These are phyloP conservation scores for Allium sativum DNA, from an alignment of 106 monocot genomes.

Conservation along the genomic window DNA sequence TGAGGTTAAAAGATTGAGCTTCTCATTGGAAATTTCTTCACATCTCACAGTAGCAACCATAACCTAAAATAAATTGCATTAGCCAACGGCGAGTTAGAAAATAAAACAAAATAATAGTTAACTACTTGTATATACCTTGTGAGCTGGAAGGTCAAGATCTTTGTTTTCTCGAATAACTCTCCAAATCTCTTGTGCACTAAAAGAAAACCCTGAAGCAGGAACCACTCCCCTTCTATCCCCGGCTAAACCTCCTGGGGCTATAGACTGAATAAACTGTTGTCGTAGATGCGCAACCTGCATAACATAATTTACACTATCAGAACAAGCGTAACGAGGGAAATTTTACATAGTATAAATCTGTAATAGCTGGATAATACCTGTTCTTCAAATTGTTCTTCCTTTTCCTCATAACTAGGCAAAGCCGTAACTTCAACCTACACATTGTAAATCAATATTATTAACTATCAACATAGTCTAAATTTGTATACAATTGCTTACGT, in stretches of 20 bases:
- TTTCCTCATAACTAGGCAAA: constrained; percentile 50
- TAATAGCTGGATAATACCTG: constrained; percentile 17
- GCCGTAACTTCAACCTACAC: constrained; percentile 39
- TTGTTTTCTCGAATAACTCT: constrained; percentile 56
- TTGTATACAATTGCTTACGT: constrained; percentile 21
- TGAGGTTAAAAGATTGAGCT: constrained; percentile 25
- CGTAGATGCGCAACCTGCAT: constrained; percentile 38
- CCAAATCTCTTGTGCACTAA: constrained; percentile 54
- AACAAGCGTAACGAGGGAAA: too few species aligned
- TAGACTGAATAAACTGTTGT: constrained; percentile 35
- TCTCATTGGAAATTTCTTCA: constrained; percentile 61
- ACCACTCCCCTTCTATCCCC: constrained; percentile 53
- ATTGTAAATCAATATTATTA: not conserved
- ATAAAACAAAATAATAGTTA: not conserved
- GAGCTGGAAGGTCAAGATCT: constrained; percentile 57
- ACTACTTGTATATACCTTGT: constrained; percentile 22
- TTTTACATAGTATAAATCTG: not conserved
- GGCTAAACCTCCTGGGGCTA: constrained; percentile 51
- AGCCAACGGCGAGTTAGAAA: not conserved
- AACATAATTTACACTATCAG: constrained; percentile 1
- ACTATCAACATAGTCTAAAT: not conserved
- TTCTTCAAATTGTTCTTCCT: constrained; percentile 42
- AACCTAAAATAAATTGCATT: constrained; percentile 16
- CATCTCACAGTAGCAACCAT: constrained; percentile 55
- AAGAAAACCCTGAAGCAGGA: constrained; percentile 51